These are phyloP conservation scores for Leishmania amazonensis DNA, from an alignment of 208 protist genomes.

Conservation along the genomic window DNA sequence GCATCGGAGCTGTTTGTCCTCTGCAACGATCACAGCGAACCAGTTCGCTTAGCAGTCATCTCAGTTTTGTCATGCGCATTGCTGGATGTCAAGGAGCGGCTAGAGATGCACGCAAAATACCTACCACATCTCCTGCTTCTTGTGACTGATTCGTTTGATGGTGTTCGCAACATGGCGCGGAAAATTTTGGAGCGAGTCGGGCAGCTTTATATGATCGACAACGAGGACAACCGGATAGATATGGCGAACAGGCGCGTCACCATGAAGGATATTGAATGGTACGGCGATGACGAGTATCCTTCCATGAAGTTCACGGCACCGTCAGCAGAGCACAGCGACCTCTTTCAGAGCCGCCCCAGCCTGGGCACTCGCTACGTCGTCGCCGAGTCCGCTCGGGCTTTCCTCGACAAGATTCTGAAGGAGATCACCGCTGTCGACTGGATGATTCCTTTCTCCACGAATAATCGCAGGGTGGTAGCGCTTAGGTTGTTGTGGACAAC, in stretches of 20 bases:
- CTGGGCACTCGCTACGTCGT: slow-evolving; percentile 84
- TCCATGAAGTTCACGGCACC: slow-evolving; percentile 43
- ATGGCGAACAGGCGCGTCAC: slow-evolving; percentile 76
- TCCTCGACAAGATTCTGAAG: slow-evolving; percentile 64
- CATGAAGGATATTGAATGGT: slow-evolving; percentile 94
- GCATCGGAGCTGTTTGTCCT: slow-evolving; percentile 69
- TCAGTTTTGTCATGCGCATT: slow-evolving; percentile 61
- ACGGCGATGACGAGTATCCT: slow-evolving; percentile 90
- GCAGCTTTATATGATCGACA: slow-evolving; percentile 83
- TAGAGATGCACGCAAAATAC: slow-evolving; percentile 79
- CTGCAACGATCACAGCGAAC: slow-evolving; percentile 82
- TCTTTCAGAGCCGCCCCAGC: slow-evolving; percentile 62
- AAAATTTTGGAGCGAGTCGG: slow-evolving; percentile 63
- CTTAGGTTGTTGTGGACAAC: slow-evolving; percentile 78
- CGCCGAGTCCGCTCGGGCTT: slow-evolving; percentile 65
- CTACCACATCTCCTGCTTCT: slow-evolving; percentile 84
- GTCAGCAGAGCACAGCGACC: slow-evolving; percentile 23
- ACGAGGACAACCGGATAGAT: slow-evolving; percentile 90
- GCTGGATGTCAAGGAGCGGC: slow-evolving; percentile 81
- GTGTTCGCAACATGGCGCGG: slow-evolving; percentile 50
- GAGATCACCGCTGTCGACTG: slow-evolving; percentile 88
- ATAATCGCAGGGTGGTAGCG: slow-evolving; percentile 82
- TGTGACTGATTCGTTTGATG: slow-evolving; percentile 67
- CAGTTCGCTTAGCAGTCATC: slow-evolving; percentile 62
- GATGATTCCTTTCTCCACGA: slow-evolving; percentile 86